Evolutionary conservation across 495 filamentous ascomycete genomes (phyloP).

Genomic region (Bacidia gigantensis): DNA sequence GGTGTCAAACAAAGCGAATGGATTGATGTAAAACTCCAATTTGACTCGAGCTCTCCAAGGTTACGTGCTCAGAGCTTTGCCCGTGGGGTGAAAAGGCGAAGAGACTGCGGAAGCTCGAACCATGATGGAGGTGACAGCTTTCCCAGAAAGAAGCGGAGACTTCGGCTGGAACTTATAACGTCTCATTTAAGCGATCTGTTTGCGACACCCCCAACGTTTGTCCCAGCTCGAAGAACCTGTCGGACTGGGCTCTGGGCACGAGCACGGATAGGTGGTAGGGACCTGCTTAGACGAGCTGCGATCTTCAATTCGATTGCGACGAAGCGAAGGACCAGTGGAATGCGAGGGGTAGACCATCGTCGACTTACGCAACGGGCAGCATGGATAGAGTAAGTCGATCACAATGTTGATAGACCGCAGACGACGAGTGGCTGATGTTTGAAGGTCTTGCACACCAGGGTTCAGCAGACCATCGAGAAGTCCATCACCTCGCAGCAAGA

Average conservation of each 20-base stretch:
- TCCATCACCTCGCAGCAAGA: background rate
- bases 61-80: background rate
- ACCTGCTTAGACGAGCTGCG: slow-evolving; percentile 38
- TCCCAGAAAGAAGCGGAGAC: slow-evolving; percentile 51
- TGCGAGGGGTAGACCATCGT: slow-evolving; percentile 2
- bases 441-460: background rate
- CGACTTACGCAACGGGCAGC: background rate
- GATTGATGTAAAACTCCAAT: too few relatives aligned
- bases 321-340: slow-evolving; percentile 17
- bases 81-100: slow-evolving; percentile 34
- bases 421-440: background rate
- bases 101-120: slow-evolving; percentile 48
- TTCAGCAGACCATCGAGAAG: background rate
- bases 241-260: slow-evolving; percentile 45
- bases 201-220: slow-evolving; percentile 52
- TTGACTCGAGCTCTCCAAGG: background rate
- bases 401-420: background rate
- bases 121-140: slow-evolving; percentile 34
- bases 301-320: slow-evolving; percentile 39
- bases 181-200: slow-evolving; percentile 55
- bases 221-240: slow-evolving; percentile 42
- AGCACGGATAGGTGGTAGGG: slow-evolving; percentile 24
- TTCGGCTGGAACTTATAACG: slow-evolving; percentile 49
- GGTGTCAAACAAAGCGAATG: too few relatives aligned
- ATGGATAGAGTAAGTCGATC: slow-evolving; percentile 1